Evolutionary conservation across 2,329 filamentous ascomycete species (phyloP).

Genomic region (Proliferodiscus dingleyae): DNA sequence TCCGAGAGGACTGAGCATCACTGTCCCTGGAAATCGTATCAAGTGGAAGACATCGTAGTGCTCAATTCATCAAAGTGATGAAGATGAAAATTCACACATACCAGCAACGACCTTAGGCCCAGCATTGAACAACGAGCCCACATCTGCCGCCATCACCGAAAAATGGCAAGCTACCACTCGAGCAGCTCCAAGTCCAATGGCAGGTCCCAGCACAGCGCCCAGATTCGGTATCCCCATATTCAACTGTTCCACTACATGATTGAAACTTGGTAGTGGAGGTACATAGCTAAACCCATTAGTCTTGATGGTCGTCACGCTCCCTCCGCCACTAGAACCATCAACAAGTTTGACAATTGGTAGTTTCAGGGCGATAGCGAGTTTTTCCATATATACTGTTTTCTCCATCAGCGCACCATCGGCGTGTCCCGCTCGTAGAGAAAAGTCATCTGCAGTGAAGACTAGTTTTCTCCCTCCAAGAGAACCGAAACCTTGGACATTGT

Average conservation of each 20-base stretch:
- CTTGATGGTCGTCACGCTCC: slow-evolving; percentile 55
- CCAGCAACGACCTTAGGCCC: slow-evolving; percentile 57
- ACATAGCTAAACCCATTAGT: slow-evolving; percentile 54
- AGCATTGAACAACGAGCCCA: slow-evolving; percentile 59
- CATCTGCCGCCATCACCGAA: slow-evolving; percentile 59
- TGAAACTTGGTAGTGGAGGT: slow-evolving; percentile 50
- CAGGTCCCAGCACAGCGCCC: slow-evolving; percentile 57
- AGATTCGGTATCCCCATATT: slow-evolving; percentile 61
- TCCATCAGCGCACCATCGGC: slow-evolving; percentile 54
- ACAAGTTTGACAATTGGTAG: slow-evolving; percentile 60
- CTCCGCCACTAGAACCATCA: slow-evolving; percentile 59
- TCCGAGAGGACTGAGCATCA: too few relatives aligned
- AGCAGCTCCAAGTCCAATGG: slow-evolving; percentile 58
- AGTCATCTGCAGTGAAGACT: slow-evolving; percentile 60
- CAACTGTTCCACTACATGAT: slow-evolving; percentile 50
- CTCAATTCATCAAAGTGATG: too few relatives aligned
- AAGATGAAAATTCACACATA: slow-evolving; percentile 9
- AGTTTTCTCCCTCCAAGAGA: slow-evolving; percentile 48
- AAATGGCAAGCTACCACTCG: slow-evolving; percentile 59
- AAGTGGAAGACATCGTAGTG: too few relatives aligned
- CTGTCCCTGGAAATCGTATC: too few relatives aligned
- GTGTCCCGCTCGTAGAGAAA: slow-evolving; percentile 58
- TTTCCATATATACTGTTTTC: slow-evolving; percentile 59
- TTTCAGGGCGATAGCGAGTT: slow-evolving; percentile 51
- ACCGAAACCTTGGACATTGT: slow-evolving; percentile 58